Base-by-base conservation (phyloP, 257 asterid species). In the Solanum chmielewskii region DNA sequence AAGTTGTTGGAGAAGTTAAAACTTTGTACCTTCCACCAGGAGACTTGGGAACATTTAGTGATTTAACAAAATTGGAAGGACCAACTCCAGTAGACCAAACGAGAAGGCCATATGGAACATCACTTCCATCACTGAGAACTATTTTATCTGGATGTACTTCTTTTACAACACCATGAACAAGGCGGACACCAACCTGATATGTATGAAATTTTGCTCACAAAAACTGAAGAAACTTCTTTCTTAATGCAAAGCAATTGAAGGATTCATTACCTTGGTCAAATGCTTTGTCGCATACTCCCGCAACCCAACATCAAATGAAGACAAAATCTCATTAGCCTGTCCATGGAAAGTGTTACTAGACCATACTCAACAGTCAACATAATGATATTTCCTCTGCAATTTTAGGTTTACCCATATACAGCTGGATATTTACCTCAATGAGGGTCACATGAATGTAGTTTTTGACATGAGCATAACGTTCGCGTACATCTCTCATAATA, bases 81-180 rank as follows among this genome's bases (percentile, higher is more conserved):
- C 99, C 99, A 86, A 95, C 98, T 7, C 99, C 99, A 31, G 98
- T 94, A 21, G 99, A 96, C 99, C 98, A 96, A 41, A 96, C 95
- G 14, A 96, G 95, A 41, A 96, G 97, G 37, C 99, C 99, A 84
- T 95, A 96, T 37, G 99, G 99, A 86, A 96, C 98, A 10, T 94
- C 97, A 86, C 98, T 95, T 87, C 98, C 98, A 82, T 96, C 98
- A 45, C 95, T 94, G 16, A 96, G 98, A 84, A 94, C 91, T 25
- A 96, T 91, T 91, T 93, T 94, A 86, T 91, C 88, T 0, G 93
- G 92, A 82, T 91, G 95, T 83, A 95, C 98, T 89, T 96, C 98
- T 90, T 92, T 94, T 37, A 96, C 99, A 33, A 96, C 93, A 20
- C 98, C 99, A 1, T 95, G 94, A 64, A 96, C 99, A 44, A 96